Conservation (phyloP, 106 monocot species). For the Phalaenopsis aphrodite region DNA sequence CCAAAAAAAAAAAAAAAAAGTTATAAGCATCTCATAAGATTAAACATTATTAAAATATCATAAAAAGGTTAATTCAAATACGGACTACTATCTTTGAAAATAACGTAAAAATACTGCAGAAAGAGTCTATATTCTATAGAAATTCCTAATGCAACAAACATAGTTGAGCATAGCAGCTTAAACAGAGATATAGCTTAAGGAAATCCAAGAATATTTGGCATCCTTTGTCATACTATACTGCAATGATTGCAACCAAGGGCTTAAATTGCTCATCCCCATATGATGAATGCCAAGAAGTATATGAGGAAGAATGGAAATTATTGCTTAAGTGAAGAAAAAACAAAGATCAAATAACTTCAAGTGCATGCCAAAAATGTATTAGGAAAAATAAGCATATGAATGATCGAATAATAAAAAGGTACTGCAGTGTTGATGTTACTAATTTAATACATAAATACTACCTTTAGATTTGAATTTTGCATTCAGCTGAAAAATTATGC, state of each 20-base stretch:
- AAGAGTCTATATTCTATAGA: neutral
- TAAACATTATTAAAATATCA: neutral
- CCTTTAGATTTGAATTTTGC: neutral
- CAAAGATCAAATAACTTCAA: neutral
- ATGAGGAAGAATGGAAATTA: neutral
- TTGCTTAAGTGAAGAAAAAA: neutral
- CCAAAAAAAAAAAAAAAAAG: conserved; percentile 18
- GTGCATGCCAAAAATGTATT: neutral
- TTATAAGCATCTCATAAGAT: conserved; percentile 11
- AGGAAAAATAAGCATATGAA: too few relatives aligned
- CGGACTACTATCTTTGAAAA: neutral
- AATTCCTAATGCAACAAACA: neutral
- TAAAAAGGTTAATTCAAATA: neutral
- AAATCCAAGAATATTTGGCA: neutral
- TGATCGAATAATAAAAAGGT: too few relatives aligned
- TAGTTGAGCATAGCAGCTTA: neutral
- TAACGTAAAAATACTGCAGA: neutral
- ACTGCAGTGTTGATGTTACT: too few relatives aligned
- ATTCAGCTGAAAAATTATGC: neutral
- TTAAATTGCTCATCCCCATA: neutral
- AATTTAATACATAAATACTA: neutral
- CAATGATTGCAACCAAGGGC: neutral
- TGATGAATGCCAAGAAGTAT: neutral
- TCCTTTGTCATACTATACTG: neutral
- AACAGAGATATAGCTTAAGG: neutral